Conservation (phyloP, 108 stramenopile genomes). For the Cyclotella distinguenda region DNA sequence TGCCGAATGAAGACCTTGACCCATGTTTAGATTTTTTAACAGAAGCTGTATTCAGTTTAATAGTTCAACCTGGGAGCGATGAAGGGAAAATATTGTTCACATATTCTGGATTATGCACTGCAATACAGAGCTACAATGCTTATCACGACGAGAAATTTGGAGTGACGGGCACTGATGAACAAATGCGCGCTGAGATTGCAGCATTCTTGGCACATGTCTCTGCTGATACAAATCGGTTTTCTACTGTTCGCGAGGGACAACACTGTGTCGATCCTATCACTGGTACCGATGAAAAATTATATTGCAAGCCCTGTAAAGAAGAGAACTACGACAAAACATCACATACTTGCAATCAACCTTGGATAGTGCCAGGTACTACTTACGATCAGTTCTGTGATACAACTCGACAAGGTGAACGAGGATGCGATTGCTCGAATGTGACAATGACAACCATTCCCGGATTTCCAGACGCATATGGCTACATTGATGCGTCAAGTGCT, state of each 20-base stretch:
- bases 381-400: conserved; percentile 39
- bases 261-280: conserved; percentile 43
- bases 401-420: conserved; percentile 28
- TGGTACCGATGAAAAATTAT: conserved; percentile 27
- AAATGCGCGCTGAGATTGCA: conserved; percentile 28
- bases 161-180: conserved; percentile 29
- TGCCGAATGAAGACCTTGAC: conserved; percentile 24
- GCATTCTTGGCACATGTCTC: conserved; percentile 38
- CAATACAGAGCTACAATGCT: conserved; percentile 30
- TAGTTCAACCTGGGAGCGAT: conserved; percentile 26
- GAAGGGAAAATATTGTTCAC: conserved; percentile 27
- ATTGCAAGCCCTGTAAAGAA: conserved; percentile 45
- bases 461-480: conserved; percentile 6
- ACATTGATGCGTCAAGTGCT: conserved; percentile 30
- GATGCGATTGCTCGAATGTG: conserved; percentile 31
- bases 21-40: conserved; percentile 35
- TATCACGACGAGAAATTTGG: conserved; percentile 50
- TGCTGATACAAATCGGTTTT: conserved; percentile 35
- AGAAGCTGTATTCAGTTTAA: conserved; percentile 29
- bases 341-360: conserved; percentile 22
- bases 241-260: conserved; percentile 17
- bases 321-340: conserved; percentile 25
- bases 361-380: conserved; percentile 20
- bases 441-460: conserved; percentile 21
- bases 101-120: conserved; percentile 38